These are phyloP conservation scores for Limnomonas spitsbergensis DNA, from an alignment of 139 green algal species.

Conservation along the genomic window DNA sequence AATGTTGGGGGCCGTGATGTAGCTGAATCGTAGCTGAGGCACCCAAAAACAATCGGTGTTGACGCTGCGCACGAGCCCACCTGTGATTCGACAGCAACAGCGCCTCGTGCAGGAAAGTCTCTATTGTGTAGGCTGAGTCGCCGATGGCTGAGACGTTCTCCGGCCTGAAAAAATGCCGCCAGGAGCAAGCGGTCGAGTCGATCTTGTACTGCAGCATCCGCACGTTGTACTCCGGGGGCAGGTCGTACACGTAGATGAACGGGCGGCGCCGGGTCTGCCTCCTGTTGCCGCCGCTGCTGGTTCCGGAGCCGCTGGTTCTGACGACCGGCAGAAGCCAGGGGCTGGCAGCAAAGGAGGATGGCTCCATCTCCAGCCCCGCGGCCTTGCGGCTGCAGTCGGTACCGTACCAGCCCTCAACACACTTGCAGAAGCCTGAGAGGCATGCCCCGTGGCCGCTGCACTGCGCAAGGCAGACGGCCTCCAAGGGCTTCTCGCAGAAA, in stretches of 20 bases:
- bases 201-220: conserved; percentile 62
- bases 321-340: not conserved
- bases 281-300: not conserved
- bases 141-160: not conserved
- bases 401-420: conserved; percentile 51
- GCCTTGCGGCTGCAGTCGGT: conserved; percentile 26
- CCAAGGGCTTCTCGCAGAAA: not conserved
- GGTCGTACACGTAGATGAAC: conserved; percentile 58
- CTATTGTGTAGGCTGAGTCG: not conserved
- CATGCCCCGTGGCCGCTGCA: conserved; percentile 40
- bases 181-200: not conserved
- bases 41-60: too few species aligned
- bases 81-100: conserved; percentile 55
- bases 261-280: conserved; percentile 21
- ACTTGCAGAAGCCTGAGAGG: conserved; percentile 54
- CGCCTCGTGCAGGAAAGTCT: conserved; percentile 45
- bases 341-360: not conserved
- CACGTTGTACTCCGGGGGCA: conserved; percentile 36
- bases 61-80: too few species aligned
- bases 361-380: conserved; percentile 1
- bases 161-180: not conserved
- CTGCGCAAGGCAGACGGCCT: conserved; percentile 37
- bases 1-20: too few species aligned
- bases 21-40: too few species aligned
- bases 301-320: too few species aligned